Evolutionary conservation across 345 rosid genomes (phyloP).

Genomic region (Eutrema heterophyllum): DNA sequence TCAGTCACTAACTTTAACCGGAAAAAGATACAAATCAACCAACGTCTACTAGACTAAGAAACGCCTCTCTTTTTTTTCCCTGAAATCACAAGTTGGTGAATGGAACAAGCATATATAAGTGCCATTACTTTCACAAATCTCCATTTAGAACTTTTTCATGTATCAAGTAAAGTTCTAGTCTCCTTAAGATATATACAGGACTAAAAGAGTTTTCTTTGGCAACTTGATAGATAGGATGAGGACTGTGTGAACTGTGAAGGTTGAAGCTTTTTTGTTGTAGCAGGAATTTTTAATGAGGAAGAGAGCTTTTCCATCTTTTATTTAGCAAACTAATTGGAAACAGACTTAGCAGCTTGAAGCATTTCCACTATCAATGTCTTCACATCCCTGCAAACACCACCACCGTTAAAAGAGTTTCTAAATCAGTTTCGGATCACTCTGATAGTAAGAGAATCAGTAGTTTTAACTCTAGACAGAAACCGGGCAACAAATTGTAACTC

Average conservation of each 20-base stretch:
- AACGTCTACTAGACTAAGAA: neutral
- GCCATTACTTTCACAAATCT: neutral
- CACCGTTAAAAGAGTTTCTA: neutral
- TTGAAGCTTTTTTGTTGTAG: neutral
- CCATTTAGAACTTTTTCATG: neutral
- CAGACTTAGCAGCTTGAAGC: slow-evolving; percentile 71
- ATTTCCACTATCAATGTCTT: slow-evolving; percentile 83
- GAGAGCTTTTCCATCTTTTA: slow-evolving; percentile 3
- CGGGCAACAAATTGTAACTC: neutral
- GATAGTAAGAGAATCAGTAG: neutral
- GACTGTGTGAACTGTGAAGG: neutral
- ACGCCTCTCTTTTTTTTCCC: too few species aligned
- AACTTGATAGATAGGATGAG: neutral
- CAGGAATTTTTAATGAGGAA: neutral
- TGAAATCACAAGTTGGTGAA: neutral
- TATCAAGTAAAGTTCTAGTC: neutral
- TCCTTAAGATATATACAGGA: slow-evolving; percentile 16
- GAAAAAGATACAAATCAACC: neutral
- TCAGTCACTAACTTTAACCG: neutral
- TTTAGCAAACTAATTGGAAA: slow-evolving; percentile 27
- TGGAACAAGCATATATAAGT: neutral
- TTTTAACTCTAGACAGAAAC: neutral
- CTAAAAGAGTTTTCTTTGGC: neutral
- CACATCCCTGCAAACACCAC: slow-evolving; percentile 62
- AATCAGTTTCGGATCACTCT: neutral